Evolutionary conservation across 768 basidiomycete species (phyloP).

Genomic region (Amanita polypyramis): DNA sequence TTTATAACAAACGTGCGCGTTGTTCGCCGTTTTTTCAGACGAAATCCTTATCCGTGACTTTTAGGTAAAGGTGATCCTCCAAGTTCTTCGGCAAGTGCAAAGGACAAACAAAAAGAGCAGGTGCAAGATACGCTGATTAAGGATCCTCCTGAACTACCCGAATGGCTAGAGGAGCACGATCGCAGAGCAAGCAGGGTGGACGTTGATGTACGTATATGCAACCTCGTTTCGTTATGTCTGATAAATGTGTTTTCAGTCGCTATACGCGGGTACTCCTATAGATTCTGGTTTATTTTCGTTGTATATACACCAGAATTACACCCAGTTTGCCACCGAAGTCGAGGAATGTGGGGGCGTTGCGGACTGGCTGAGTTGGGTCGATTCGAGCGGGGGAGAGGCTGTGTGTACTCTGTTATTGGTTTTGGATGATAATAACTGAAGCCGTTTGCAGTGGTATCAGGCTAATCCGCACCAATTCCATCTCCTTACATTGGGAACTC

Average conservation of each 20-base stretch:
- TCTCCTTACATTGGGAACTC: constrained; percentile 64
- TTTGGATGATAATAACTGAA: not conserved
- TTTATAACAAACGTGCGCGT: constrained; percentile 87
- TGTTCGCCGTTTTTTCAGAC: not conserved
- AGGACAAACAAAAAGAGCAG: constrained; percentile 53
- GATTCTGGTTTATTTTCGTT: constrained; percentile 83
- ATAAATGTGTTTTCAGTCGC: constrained; percentile 28
- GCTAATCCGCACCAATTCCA: constrained; percentile 84
- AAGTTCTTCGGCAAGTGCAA: constrained; percentile 40
- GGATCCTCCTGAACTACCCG: constrained; percentile 48
- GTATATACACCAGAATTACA: constrained; percentile 92
- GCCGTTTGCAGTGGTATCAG: constrained; percentile 43
- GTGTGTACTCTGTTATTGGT: constrained; percentile 24
- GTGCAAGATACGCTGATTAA: constrained; percentile 43
- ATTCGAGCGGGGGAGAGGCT: constrained; percentile 54
- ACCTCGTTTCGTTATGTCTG: not conserved
- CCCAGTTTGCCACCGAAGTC: constrained; percentile 69
- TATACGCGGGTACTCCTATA: constrained; percentile 81
- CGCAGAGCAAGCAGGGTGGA: constrained; percentile 66
- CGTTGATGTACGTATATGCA: constrained; percentile 44
- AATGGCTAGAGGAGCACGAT: constrained; percentile 47
- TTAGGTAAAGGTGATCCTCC: constrained; percentile 71
- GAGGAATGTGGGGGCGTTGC: constrained; percentile 63
- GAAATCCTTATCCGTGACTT: not conserved
- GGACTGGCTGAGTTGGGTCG: constrained; percentile 72